phyloP scores from a whole-genome alignment of 192 early-diverging fungal genomes.

The Linnemannia hyalina region DNA sequence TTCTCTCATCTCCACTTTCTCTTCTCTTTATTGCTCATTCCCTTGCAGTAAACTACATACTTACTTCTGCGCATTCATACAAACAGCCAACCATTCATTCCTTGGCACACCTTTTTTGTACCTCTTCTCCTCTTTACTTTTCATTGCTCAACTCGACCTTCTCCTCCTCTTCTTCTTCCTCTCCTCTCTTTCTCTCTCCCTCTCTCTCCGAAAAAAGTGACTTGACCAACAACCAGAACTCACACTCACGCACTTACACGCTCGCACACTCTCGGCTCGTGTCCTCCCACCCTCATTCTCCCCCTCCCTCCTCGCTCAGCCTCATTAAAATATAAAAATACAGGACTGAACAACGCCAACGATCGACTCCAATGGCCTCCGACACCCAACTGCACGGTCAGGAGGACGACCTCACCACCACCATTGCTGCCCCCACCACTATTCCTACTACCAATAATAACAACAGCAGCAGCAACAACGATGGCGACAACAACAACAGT shows the following conservation, averaged over 20 bases:
- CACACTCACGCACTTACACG: background rate
- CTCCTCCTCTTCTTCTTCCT: background rate
- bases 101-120: background rate
- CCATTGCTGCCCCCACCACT: background rate
- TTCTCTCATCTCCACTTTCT: background rate
- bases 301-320: background rate
- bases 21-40: background rate
- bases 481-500: background rate
- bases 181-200: background rate
- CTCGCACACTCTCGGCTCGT: background rate
- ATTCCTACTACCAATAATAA: background rate
- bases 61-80: background rate
- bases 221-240: too few species aligned
- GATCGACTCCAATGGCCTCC: constrained; percentile 39
- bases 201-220: too few species aligned
- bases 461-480: background rate
- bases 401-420: constrained; percentile 5
- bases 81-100: background rate
- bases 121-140: background rate
- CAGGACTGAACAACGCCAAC: background rate
- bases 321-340: background rate
- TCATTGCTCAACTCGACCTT: background rate
- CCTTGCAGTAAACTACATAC: background rate
- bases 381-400: constrained; percentile 37
- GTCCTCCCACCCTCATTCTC: background rate